A percentile compares a stretch with the other conserved stretches of the same genome.
These are phyloP conservation scores for Cryptococcus sp. DNA, from an alignment of 1,284 basidiomycete species.

Conservation along the genomic window DNA sequence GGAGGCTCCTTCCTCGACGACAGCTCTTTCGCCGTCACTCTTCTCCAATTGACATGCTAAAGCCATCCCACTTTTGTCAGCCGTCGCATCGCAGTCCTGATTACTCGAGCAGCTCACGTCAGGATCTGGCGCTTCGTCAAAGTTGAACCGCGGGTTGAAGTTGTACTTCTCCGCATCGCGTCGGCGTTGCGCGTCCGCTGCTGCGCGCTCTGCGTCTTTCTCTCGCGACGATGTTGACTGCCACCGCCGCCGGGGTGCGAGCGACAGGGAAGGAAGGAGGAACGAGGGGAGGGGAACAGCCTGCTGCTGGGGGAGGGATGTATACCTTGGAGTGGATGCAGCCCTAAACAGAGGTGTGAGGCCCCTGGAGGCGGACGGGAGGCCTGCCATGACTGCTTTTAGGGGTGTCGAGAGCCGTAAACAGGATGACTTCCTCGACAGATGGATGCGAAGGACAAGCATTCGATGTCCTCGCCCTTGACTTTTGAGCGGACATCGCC, in stretches of 20 bases:
- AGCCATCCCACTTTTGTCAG: background rate
- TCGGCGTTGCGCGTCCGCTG: constrained; percentile 1
- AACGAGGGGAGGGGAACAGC: constrained; percentile 1
- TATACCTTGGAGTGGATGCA: background rate
- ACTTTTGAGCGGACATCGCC: too few relatives aligned
- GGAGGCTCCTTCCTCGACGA: constrained; percentile 64
- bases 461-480: too few relatives aligned
- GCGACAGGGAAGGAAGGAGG: constrained; percentile 2
- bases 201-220: background rate
- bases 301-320: too few relatives aligned
- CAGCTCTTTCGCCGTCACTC: constrained; percentile 72
- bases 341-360: background rate
- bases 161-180: constrained; percentile 36
- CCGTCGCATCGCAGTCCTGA: background rate
- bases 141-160: constrained; percentile 46
- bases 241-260: background rate
- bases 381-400: constrained; percentile 1
- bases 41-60: constrained; percentile 56
- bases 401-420: too few relatives aligned
- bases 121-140: constrained; percentile 40
- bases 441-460: too few relatives aligned
- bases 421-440: too few relatives aligned
- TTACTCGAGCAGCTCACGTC: constrained; percentile 28
- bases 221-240: constrained; percentile 5
- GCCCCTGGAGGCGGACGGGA: constrained; percentile 5